Percentiles rank a stretch among this genome's conserved stretches.
Evolutionary conservation across 2,329 filamentous ascomycete species (phyloP).

Genomic region (Lachnellula hyalina): DNA sequence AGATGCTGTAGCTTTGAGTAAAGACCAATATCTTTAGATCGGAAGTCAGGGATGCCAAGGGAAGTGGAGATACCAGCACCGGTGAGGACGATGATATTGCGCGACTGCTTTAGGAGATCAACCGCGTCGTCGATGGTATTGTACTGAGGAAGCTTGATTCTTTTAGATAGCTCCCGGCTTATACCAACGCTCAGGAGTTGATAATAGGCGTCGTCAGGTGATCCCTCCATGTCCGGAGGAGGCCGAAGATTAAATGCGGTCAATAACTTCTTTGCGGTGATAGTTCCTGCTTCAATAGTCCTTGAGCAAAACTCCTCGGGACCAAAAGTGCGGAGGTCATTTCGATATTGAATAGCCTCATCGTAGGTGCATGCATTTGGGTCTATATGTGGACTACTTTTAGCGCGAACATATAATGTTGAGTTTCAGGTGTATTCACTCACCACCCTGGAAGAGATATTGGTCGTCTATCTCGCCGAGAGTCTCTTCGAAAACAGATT

Average conservation of each 20-base stretch:
- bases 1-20: slow-evolving; percentile 80
- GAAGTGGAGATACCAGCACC: slow-evolving; percentile 96
- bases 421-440: slow-evolving; percentile 19
- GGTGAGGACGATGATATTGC: slow-evolving; percentile 89
- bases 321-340: slow-evolving; percentile 70
- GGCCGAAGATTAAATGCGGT: slow-evolving; percentile 78
- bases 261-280: slow-evolving; percentile 77
- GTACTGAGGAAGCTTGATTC: slow-evolving; percentile 71
- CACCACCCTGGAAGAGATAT: slow-evolving; percentile 38
- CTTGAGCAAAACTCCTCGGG: slow-evolving; percentile 69
- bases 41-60: slow-evolving; percentile 93
- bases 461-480: slow-evolving; percentile 44
- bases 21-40: slow-evolving; percentile 86
- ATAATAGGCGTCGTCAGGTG: slow-evolving; percentile 70
- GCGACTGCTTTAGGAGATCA: slow-evolving; percentile 62
- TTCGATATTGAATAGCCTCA: slow-evolving; percentile 63
- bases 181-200: slow-evolving; percentile 71
- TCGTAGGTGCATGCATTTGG: slow-evolving; percentile 52
- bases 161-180: slow-evolving; percentile 72
- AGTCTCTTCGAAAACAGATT: slow-evolving; percentile 43
- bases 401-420: slow-evolving; percentile 16
- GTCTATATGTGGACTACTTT: slow-evolving; percentile 19
- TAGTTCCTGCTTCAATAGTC: slow-evolving; percentile 61
- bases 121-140: slow-evolving; percentile 89
- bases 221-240: slow-evolving; percentile 67